These are phyloP conservation scores for Crithidia acanthocephali DNA, from an alignment of 208 protist genomes.

Conservation along the genomic window DNA sequence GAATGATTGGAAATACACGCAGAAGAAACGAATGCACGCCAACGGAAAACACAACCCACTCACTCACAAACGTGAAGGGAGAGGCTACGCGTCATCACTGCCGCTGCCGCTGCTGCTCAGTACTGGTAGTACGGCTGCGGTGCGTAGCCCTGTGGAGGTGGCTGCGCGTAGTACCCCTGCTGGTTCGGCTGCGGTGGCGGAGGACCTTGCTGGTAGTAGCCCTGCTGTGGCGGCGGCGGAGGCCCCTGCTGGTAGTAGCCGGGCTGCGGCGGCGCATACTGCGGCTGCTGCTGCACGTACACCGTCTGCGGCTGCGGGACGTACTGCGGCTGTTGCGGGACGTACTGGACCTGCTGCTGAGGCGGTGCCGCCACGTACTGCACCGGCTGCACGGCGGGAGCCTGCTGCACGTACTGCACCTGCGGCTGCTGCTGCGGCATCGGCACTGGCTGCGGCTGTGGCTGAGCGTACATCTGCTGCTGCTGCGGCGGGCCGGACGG, in stretches of 20 bases:
- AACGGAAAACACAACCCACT: too few relatives aligned
- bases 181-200: slow-evolving; percentile 10
- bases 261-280: slow-evolving; percentile 6
- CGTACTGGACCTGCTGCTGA: slow-evolving; percentile 26
- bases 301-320: slow-evolving; percentile 14
- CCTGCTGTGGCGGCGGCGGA: slow-evolving; percentile 21
- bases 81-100: too few relatives aligned
- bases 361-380: slow-evolving; percentile 14
- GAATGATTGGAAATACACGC: too few relatives aligned
- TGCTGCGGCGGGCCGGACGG: slow-evolving; percentile 27
- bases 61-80: too few relatives aligned
- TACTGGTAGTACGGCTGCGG: slow-evolving; percentile 35
- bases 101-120: neutral
- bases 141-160: slow-evolving; percentile 34
- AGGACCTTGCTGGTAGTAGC: neutral
- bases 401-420: slow-evolving; percentile 11
- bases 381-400: slow-evolving; percentile 4
- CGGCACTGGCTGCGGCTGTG: neutral
- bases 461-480: too few relatives aligned
- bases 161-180: slow-evolving; percentile 24
- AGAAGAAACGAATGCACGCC: neutral
- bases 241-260: slow-evolving; percentile 26
- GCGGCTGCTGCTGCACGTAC: slow-evolving; percentile 20
- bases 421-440: slow-evolving; percentile 4
- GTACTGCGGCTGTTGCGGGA: slow-evolving; percentile 19